Conservation (phyloP, 2,329 filamentous ascomycete genomes). For the Tothia fuscella region DNA sequence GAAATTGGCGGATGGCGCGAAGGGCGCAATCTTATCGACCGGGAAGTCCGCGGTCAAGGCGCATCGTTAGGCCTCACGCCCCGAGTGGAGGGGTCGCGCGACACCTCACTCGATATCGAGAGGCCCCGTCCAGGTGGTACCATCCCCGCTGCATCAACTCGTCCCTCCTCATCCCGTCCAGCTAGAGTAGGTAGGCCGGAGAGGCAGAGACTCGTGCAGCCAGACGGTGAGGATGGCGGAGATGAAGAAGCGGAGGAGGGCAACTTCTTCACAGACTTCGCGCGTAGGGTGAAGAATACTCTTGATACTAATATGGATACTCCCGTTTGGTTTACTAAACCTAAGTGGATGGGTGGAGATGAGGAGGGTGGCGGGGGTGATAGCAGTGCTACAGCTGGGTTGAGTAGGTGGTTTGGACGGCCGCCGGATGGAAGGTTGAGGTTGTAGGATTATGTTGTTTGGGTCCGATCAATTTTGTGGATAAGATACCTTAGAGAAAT, state of each 20-base stretch:
- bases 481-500: no score
- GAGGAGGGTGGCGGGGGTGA: neutral
- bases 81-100: neutral
- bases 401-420: slow-evolving; percentile 10
- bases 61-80: slow-evolving; percentile 13
- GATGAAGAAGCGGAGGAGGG: slow-evolving; percentile 58
- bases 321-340: slow-evolving; percentile 11
- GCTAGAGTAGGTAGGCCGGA: neutral
- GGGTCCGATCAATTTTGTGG: no score
- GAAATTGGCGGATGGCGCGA: slow-evolving; percentile 77
- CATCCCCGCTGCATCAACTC: neutral
- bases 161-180: neutral
- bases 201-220: neutral
- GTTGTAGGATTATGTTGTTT: neutral
- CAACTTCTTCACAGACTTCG: slow-evolving; percentile 72
- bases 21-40: slow-evolving; percentile 78
- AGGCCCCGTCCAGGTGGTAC: neutral
- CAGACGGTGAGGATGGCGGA: no score
- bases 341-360: slow-evolving; percentile 9
- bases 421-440: slow-evolving; percentile 7
- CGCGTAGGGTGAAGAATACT: slow-evolving; percentile 81
- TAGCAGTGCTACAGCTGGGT: neutral
- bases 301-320: slow-evolving; percentile 57
- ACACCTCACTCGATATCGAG: slow-evolving; percentile 3
- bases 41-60: slow-evolving; percentile 46